A percentile compares a stretch with the other conserved stretches of the same genome.
Conservation (phyloP, 1,139 yeast genomes). For the Suhomyces taliae region DNA sequence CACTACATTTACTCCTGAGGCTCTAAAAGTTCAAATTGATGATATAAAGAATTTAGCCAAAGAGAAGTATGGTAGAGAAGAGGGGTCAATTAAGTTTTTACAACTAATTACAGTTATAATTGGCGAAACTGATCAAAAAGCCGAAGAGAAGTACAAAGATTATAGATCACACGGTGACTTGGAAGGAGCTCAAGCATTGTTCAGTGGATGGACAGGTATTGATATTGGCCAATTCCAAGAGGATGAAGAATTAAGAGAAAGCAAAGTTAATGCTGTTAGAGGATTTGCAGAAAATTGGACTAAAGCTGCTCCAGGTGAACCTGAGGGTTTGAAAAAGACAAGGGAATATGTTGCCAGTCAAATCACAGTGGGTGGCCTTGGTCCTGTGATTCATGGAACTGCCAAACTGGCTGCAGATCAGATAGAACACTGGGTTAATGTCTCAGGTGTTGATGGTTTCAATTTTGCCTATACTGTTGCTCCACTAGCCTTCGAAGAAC, state of each 20-base stretch:
- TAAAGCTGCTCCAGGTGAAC: slow-evolving; percentile 28
- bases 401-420: slow-evolving; percentile 27
- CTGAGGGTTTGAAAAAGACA: slow-evolving; percentile 24
- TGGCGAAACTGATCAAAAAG: slow-evolving; percentile 38
- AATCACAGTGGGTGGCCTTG: slow-evolving; percentile 32
- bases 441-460: slow-evolving; percentile 32
- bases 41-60: slow-evolving; percentile 29
- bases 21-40: slow-evolving; percentile 27
- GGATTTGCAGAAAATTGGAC: slow-evolving; percentile 34
- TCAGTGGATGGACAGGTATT: slow-evolving; percentile 40
- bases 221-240: slow-evolving; percentile 30
- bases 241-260: slow-evolving; percentile 30
- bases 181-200: slow-evolving; percentile 41
- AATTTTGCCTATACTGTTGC: slow-evolving; percentile 29
- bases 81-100: slow-evolving; percentile 35
- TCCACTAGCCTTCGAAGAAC: slow-evolving; percentile 30
- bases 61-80: slow-evolving; percentile 35
- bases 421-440: slow-evolving; percentile 31
- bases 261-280: slow-evolving; percentile 30
- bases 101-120: slow-evolving; percentile 34
- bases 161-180: slow-evolving; percentile 33
- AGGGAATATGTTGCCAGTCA: slow-evolving; percentile 28
- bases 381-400: slow-evolving; percentile 28
- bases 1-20: slow-evolving; percentile 28
- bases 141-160: slow-evolving; percentile 30